Base-by-base conservation (phyloP, 2,329 filamentous ascomycete genomes). In the Fusarium liriodendri region DNA sequence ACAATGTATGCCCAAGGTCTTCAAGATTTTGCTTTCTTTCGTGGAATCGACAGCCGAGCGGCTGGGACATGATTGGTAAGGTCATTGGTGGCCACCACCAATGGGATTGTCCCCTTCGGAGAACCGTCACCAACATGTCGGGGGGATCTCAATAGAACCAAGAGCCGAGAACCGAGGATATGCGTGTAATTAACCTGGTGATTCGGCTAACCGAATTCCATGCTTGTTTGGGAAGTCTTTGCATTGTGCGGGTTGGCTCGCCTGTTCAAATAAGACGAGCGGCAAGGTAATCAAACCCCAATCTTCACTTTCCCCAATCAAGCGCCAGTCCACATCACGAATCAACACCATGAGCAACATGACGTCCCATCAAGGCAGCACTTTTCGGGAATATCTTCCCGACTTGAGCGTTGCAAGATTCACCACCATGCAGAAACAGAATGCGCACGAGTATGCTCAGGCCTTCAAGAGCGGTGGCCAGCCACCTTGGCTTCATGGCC, bases 321-420 rank as follows among this genome's bases (percentile, higher is more conserved):
- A 11, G 3, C 40, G 5, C 18, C 38, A 42, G 20, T 7, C n/a
- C 10, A 47, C 33, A 35, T 55, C 52, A 45, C 16, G 18, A 32
- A 47, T n/a, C n/a, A 4, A 58, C 58, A 55, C 27, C 38, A n/a
- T 40, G 37, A 10, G 37, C 37, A 18, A 40, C 29, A 29, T 29
- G 29, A 29, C 8, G 29, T 29, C 29, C 29, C 29, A 29, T 10
- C 29, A 29, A 10, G 29, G 10, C 10, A 20, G 27, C 25, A 11
- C n/a, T 33, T 72, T 70, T 35, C 88, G 91, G 65, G 83, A 88
- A 64, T 88, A 90, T 77, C 84, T 94, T 18, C 92, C 91, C 0
- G 90, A 93, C 76, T 85, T 93, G 60, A 86, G 77, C 73, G 86
- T 84, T 32, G 87, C 88, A 18, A 89, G 92, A 38, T 94, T 94